Evolutionary conservation across 116 monocot species (phyloP).

Genomic region (Dioscorea cayenensis): DNA sequence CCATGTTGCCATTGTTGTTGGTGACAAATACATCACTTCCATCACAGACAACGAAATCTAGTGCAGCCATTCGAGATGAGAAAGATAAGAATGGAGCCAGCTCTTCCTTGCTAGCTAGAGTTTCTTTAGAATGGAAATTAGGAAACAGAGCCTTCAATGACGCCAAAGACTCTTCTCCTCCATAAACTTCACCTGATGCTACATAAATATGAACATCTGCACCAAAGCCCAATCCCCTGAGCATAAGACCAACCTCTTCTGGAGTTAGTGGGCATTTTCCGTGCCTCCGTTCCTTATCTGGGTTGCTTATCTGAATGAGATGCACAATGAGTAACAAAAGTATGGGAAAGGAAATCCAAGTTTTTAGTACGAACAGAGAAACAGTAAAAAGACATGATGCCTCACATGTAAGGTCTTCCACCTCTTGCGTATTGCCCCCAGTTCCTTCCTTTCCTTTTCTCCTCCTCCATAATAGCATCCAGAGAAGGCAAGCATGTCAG

Average conservation of each 20-base stretch:
- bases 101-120: constrained; percentile 53
- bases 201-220: constrained; percentile 63
- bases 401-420: constrained; percentile 92
- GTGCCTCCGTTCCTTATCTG: constrained; percentile 70
- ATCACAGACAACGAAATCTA: constrained; percentile 82
- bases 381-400: neutral
- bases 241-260: constrained; percentile 71
- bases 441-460: constrained; percentile 72
- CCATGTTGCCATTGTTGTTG: constrained; percentile 95
- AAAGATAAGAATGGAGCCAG: constrained; percentile 44
- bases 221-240: constrained; percentile 61
- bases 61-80: constrained; percentile 81
- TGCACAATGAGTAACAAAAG: neutral
- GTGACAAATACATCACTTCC: constrained; percentile 72
- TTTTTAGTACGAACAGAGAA: neutral
- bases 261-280: constrained; percentile 76
- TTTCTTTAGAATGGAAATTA: constrained; percentile 70
- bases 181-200: constrained; percentile 79
- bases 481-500: constrained; percentile 98
- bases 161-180: constrained; percentile 56
- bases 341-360: neutral
- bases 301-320: constrained; percentile 37
- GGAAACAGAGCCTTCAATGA: constrained; percentile 69
- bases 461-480: constrained; percentile 98
- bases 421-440: constrained; percentile 75